Evolutionary conservation across 495 filamentous ascomycete genomes (phyloP), one percentile per base, ranked within the genome.

Genomic region (Talaromyces proteolyticus): DNA sequence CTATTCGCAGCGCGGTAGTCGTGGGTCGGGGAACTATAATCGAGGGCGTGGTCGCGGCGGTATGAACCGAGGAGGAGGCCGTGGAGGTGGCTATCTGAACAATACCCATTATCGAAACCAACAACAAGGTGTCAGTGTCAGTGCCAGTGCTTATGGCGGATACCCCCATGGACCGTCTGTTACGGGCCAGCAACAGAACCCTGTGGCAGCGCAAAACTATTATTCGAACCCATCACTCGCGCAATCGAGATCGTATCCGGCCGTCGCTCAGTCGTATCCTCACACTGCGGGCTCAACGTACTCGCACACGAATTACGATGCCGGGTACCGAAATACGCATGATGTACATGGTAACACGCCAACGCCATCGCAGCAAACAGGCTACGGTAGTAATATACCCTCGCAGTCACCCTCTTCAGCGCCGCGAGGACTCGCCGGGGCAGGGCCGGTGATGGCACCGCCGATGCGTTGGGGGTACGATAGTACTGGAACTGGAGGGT

Each of bases 381-480:
- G 29, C 1, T 34, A 34, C 14, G 29, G 29, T 10, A 34, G 4
- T 4, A 29, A 41, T 16, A 24, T n/a, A n/a, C n/a, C n/a, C n/a
- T n/a, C n/a, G n/a, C n/a, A n/a, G 17, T 18, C 43, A 41, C 20
- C 25, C 6, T 23, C 25, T 3, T 23, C 19, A 20, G 38, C 18
- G 12, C 38, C 12, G 38, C 38, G 1, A 20, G 19, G 44, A 18
- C 7, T 7, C 36, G 23, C 18, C 24, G 6, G 25, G 17, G 17
- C n/a, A n/a, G n/a, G n/a, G n/a, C n/a, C n/a, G n/a, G 61, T 81
- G 49, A 79, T 85, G 73, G 78, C 74, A 1, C 75, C 78, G 26
- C 78, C 78, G 0, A 74, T 82, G 53, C 74, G 73, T 23, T 79
- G 82, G 68, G 77, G 79, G 3, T 76, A 78, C 61, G 79, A 82